phyloP scores from a whole-genome alignment of 345 rosid species.

The Toxicodendron radicans region DNA sequence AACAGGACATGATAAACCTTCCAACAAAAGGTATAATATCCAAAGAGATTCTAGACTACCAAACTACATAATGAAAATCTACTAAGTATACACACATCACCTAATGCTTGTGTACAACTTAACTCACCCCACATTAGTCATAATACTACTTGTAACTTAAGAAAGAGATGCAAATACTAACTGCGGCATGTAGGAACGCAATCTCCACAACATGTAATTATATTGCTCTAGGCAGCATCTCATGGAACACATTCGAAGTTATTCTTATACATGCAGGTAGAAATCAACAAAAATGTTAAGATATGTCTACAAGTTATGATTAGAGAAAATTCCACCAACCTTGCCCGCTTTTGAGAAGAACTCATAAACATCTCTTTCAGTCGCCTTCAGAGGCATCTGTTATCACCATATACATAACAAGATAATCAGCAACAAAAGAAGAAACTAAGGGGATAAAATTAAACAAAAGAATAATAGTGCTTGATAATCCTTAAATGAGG shows the following conservation, averaged over 20 bases:
- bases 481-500: not conserved
- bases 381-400: slow-evolving; percentile 95
- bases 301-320: slow-evolving; percentile 11
- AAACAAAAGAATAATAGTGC: not conserved
- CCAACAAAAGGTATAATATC: not conserved
- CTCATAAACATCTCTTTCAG: slow-evolving; percentile 89
- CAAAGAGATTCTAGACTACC: slow-evolving; percentile 4
- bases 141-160: slow-evolving; percentile 29
- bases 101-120: slow-evolving; percentile 17
- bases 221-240: slow-evolving; percentile 14
- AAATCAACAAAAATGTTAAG: not conserved
- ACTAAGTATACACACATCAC: not conserved
- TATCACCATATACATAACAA: slow-evolving; percentile 23
- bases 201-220: slow-evolving; percentile 23
- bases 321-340: slow-evolving; percentile 42
- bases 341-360: slow-evolving; percentile 95
- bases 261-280: not conserved
- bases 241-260: slow-evolving; percentile 8
- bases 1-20: not conserved
- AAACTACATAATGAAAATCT: slow-evolving; percentile 10
- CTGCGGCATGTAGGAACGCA: slow-evolving; percentile 24
- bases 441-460: not conserved
- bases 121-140: slow-evolving; percentile 30
- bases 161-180: slow-evolving; percentile 22
- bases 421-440: not conserved